Evolutionary conservation across 352 stramenopile species (phyloP).

Genomic region (Pythium angustatum): DNA sequence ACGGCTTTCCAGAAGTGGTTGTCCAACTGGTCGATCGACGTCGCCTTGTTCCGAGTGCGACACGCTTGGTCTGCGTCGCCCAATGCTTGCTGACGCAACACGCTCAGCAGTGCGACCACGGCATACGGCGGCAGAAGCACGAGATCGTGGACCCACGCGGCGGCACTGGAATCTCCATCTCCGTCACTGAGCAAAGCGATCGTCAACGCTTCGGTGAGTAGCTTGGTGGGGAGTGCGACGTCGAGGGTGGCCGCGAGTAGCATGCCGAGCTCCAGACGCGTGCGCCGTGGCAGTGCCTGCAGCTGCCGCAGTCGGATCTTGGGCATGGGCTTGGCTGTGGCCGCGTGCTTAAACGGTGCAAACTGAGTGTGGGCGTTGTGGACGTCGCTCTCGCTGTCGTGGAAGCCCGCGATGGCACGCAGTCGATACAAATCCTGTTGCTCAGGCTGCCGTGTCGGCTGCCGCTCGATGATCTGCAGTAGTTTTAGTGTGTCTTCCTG

Average conservation of each 20-base stretch:
- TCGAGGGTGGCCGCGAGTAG: slow-evolving; percentile 43
- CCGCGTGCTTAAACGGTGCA: slow-evolving; percentile 34
- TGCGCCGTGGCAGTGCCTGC: slow-evolving; percentile 29
- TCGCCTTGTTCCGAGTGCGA: slow-evolving; percentile 5
- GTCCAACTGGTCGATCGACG: slow-evolving; percentile 26
- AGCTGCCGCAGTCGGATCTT: slow-evolving; percentile 37
- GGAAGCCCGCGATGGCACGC: slow-evolving; percentile 37
- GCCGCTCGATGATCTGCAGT: slow-evolving; percentile 8
- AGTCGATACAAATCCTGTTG: slow-evolving; percentile 43
- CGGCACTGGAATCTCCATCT: slow-evolving; percentile 8
- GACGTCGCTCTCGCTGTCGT: slow-evolving; percentile 46
- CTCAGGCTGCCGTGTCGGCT: slow-evolving; percentile 14
- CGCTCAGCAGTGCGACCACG: slow-evolving; percentile 37
- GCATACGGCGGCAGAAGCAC: slow-evolving; percentile 46
- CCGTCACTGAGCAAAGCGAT: slow-evolving; percentile 41
- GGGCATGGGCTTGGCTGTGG: slow-evolving; percentile 39
- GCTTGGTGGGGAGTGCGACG: slow-evolving; percentile 38
- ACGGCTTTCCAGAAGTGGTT: slow-evolving; percentile 41
- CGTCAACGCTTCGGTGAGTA: slow-evolving; percentile 49
- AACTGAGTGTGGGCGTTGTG: slow-evolving; percentile 56
- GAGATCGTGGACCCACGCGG: slow-evolving; percentile 37
- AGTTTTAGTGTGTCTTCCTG: slow-evolving; percentile 19
- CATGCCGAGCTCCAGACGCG: slow-evolving; percentile 38
- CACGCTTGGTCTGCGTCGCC: slow-evolving; percentile 29
- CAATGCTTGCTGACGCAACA: slow-evolving; percentile 34